Percentiles rank a stretch among this genome's conserved stretches.
Conservation (phyloP, 73 alveolate species). For the Tetrahymena borealis region DNA sequence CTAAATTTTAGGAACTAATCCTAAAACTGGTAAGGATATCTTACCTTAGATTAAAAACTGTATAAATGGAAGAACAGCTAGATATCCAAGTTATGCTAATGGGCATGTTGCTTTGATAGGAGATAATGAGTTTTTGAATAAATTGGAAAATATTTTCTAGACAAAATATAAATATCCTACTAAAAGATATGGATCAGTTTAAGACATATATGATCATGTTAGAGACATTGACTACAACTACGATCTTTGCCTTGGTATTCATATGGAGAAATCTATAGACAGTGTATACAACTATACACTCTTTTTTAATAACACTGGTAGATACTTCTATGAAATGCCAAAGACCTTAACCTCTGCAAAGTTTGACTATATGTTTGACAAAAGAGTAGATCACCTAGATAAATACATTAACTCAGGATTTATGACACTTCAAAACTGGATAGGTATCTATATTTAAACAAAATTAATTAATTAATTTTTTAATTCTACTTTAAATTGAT, state of each 20-base stretch:
- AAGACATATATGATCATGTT: background rate
- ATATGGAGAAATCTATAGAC: background rate
- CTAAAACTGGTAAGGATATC: background rate
- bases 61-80: background rate
- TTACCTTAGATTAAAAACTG: background rate
- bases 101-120: slow-evolving; percentile 11
- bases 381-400: slow-evolving; percentile 1
- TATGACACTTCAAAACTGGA: slow-evolving; percentile 10
- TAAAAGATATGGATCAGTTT: background rate
- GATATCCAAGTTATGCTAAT: slow-evolving; percentile 13
- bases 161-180: background rate
- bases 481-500: background rate
- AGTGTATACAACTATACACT: background rate
- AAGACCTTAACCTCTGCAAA: background rate
- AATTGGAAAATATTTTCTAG: background rate
- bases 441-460: background rate
- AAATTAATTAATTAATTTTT: background rate
- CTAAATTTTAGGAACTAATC: background rate
- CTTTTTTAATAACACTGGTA: background rate
- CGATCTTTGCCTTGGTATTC: background rate
- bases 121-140: background rate
- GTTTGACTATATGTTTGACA: background rate
- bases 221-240: background rate
- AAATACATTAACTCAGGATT: slow-evolving; percentile 19
- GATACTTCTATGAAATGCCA: background rate